Evolutionary conservation across 2,329 filamentous ascomycete genomes (phyloP).

Genomic region (Botryotinia globosa): DNA sequence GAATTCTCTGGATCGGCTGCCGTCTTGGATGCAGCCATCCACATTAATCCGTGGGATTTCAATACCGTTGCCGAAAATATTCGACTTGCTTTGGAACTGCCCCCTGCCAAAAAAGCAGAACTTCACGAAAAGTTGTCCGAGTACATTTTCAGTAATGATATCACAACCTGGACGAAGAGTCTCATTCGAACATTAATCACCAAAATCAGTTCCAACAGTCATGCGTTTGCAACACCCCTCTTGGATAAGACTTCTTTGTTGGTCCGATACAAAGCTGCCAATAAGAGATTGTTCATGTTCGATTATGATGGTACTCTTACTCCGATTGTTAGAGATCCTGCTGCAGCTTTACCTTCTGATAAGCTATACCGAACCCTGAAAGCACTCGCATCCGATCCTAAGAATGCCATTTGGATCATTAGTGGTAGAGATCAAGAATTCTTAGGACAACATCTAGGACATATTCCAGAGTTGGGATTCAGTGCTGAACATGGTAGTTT

Average conservation of each 20-base stretch:
- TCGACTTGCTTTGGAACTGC: constrained; percentile 76
- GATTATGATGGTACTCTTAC: constrained; percentile 98
- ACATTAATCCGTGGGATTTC: constrained; percentile 96
- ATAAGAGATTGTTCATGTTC: constrained; percentile 91
- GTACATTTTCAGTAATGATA: constrained; percentile 81
- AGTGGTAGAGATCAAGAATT: constrained; percentile 92
- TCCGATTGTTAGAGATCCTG: constrained; percentile 88
- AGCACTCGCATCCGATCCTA: constrained; percentile 72
- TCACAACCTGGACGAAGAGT: constrained; percentile 80
- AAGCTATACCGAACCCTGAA: constrained; percentile 77
- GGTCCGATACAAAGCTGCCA: constrained; percentile 68
- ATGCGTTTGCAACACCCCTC: constrained; percentile 72
- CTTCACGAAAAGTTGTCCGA: constrained; percentile 76
- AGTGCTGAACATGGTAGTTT: constrained; percentile 97
- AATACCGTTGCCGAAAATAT: constrained; percentile 81
- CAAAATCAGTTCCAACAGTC: constrained; percentile 74
- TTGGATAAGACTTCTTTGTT: constrained; percentile 74
- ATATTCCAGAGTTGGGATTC: constrained; percentile 84
- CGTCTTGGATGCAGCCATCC: constrained; percentile 79
- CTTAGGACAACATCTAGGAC: constrained; percentile 85
- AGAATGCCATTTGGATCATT: constrained; percentile 97
- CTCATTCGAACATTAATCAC: constrained; percentile 77
- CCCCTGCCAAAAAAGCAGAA: constrained; percentile 58
- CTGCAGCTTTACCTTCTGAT: constrained; percentile 82
- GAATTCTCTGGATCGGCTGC: constrained; percentile 95